Conservation (phyloP, 2,329 filamentous ascomycete genomes). For the Aspergillus sp. region DNA sequence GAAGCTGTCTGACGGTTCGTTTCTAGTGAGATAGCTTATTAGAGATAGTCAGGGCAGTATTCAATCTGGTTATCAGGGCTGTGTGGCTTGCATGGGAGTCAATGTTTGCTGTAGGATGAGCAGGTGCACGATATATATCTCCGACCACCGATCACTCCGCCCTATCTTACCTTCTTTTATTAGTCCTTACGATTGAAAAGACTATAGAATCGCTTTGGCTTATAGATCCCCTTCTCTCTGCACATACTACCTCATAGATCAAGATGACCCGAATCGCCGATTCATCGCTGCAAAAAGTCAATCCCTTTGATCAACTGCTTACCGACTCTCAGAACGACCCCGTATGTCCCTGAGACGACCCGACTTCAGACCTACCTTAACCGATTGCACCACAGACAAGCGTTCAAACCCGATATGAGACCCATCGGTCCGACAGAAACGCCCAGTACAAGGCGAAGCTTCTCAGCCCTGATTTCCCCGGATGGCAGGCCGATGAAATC, state of each 20-base stretch:
- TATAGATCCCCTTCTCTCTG: no score
- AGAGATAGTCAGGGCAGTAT: no score
- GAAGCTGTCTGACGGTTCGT: no score
- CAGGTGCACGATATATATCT: no score
- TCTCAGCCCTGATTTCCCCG: conserved; percentile 63
- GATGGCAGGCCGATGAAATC: conserved; percentile 73
- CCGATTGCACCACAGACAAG: conserved; percentile 28
- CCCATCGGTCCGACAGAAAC: conserved; percentile 73
- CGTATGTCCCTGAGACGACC: conserved; percentile 48
- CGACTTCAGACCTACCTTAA: not conserved
- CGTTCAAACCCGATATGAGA: conserved; percentile 68
- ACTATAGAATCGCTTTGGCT: no score
- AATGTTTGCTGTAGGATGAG: no score
- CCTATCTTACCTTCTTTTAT: no score
- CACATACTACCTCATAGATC: not conserved
- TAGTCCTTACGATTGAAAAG: no score
- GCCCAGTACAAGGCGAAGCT: conserved; percentile 72
- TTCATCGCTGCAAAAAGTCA: conserved; percentile 33
- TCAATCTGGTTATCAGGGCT: no score
- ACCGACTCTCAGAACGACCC: conserved; percentile 62
- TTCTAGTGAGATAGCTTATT: no score
- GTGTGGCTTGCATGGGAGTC: no score
- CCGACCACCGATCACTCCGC: no score
- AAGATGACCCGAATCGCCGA: conserved; percentile 7
- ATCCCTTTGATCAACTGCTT: conserved; percentile 75